These are phyloP conservation scores for Eimeria acervulina DNA, from an alignment of 169 alveolate species.

Conservation along the genomic window DNA sequence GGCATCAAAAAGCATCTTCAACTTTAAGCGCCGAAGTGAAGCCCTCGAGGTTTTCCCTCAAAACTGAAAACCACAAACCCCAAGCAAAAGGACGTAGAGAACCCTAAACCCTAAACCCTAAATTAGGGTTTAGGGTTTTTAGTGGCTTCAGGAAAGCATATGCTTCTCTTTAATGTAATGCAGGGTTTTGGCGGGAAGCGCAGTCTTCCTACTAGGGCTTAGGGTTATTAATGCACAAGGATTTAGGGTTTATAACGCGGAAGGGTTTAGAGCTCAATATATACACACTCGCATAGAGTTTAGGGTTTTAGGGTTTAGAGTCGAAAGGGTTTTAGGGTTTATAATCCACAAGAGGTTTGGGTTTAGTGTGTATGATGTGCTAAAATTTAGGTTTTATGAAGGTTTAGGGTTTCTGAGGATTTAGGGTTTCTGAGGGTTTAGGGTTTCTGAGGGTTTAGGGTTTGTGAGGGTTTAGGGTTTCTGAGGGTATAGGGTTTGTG, in stretches of 20 bases:
- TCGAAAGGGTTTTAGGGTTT: neutral
- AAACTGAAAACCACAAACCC: no score
- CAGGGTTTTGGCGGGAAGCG: no score
- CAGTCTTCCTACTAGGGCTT: no score
- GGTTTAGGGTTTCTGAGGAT: neutral
- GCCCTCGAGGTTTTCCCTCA: no score
- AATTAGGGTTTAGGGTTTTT: neutral
- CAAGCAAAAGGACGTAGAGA: no score
- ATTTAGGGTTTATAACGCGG: no score
- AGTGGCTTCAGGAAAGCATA: neutral
- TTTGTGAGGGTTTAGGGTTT: conserved; percentile 12
- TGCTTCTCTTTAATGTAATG: no score
- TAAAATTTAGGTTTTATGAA: no score
- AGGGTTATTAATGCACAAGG: neutral
- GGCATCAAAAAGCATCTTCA: no score
- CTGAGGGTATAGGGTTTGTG: neutral
- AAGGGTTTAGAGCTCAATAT: neutral
- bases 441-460: neutral
- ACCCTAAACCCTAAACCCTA: neutral
- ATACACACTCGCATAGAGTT: no score
- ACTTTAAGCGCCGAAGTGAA: no score
- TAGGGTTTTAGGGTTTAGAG: no score
- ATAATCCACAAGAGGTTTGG: neutral
- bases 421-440: neutral
- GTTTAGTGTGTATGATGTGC: neutral